Evolutionary conservation across 257 asterid genomes (phyloP).

Genomic region (Solanum gracilifrons): DNA sequence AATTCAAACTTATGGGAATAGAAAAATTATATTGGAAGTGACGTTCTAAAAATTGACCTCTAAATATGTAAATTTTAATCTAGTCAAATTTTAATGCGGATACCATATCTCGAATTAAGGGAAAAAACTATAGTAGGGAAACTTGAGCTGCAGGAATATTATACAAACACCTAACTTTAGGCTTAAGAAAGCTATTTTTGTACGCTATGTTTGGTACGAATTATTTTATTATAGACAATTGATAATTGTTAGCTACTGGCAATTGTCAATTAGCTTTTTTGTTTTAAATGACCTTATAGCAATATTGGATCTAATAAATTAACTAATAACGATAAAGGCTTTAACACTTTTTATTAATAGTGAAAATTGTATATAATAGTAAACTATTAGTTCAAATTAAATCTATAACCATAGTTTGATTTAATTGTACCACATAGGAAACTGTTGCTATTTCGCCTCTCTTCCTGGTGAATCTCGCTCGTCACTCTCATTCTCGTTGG

Average conservation of each 20-base stretch:
- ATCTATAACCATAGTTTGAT: too few relatives aligned
- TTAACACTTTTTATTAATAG: too few relatives aligned
- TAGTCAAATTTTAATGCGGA: not conserved
- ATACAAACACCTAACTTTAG: not conserved
- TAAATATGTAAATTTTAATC: not conserved
- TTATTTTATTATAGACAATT: not conserved
- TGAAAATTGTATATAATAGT: too few relatives aligned
- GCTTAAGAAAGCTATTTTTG: not conserved
- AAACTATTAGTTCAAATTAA: too few relatives aligned
- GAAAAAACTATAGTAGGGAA: not conserved
- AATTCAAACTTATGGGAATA: not conserved
- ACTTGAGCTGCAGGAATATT: not conserved
- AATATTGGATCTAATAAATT: too few relatives aligned
- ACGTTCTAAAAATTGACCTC: rapidly evolving
- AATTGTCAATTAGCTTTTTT: not conserved
- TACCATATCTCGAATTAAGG: not conserved
- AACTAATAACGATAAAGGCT: rapidly evolving
- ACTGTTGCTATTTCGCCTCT: too few relatives aligned
- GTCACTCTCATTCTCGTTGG: too few relatives aligned
- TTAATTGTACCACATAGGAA: too few relatives aligned
- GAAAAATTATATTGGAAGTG: not conserved
- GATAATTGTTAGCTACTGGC: not conserved
- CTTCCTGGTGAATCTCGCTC: too few relatives aligned
- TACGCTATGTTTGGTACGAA: not conserved
- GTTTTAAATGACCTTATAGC: not conserved